Percentiles rank a stretch among this genome's conserved stretches.
These are phyloP conservation scores for Phytophthora palmivora DNA, from an alignment of 352 stramenopile species.

Conservation along the genomic window DNA sequence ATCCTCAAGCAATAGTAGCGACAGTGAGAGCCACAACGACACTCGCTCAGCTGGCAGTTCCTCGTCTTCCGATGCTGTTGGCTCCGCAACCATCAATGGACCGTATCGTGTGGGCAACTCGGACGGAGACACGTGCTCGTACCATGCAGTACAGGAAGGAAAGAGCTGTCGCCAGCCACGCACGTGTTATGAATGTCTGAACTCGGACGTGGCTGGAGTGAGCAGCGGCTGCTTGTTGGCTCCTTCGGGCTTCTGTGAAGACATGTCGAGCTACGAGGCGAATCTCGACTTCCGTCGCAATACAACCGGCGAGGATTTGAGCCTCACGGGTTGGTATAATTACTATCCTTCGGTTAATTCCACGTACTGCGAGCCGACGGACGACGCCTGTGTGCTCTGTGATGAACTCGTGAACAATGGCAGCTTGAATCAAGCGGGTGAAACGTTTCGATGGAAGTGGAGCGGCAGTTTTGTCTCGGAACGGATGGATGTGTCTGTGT, in stretches of 20 bases:
- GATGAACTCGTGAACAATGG: conserved; percentile 41
- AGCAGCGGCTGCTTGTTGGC: conserved; percentile 61
- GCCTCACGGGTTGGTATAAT: conserved; percentile 55
- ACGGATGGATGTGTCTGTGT: conserved; percentile 67
- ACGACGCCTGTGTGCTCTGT: conserved; percentile 64
- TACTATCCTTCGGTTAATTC: conserved; percentile 72
- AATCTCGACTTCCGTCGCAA: conserved; percentile 68
- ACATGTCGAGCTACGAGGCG: conserved; percentile 58
- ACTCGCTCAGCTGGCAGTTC: conserved; percentile 3
- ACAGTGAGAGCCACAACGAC: conserved; percentile 20
- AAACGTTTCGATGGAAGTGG: conserved; percentile 50
- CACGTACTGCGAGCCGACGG: conserved; percentile 63
- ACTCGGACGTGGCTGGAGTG: conserved; percentile 43
- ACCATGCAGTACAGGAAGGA: conserved; percentile 51
- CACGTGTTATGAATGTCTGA: conserved; percentile 78
- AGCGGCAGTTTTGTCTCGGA: conserved; percentile 65
- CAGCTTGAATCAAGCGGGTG: conserved; percentile 24
- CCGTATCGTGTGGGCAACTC: conserved; percentile 51
- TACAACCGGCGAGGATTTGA: conserved; percentile 43
- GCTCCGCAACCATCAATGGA: conserved; percentile 29
- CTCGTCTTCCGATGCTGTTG: conserved; percentile 25
- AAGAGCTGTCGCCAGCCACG: conserved; percentile 61
- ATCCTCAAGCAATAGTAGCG: conserved; percentile 5
- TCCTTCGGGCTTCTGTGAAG: conserved; percentile 61
- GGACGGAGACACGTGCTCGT: conserved; percentile 66